Percentiles rank a stretch among this genome's conserved stretches.
Evolutionary conservation across 2,329 filamentous ascomycete genomes (phyloP).

Genomic region (Clarireedia sp.): DNA sequence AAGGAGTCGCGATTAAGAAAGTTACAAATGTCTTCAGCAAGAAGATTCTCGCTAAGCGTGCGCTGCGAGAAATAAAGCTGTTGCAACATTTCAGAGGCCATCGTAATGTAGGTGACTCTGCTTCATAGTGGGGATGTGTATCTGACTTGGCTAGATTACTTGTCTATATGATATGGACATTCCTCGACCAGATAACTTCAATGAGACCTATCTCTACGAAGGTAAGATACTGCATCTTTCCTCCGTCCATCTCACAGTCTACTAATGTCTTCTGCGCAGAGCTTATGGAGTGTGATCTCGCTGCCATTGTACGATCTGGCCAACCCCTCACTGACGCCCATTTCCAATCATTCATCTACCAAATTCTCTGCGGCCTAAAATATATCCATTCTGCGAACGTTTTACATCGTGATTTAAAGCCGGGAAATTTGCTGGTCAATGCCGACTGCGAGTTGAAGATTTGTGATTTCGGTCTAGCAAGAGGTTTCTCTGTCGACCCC

Average conservation of each 20-base stretch:
- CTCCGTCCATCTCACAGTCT: background rate
- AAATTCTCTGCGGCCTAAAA: constrained; percentile 97
- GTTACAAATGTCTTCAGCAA: constrained; percentile 99
- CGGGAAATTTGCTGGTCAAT: constrained; percentile 93
- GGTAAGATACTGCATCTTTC: constrained; percentile 43
- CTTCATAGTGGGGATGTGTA: constrained; percentile 1
- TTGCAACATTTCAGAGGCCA: constrained; percentile 94
- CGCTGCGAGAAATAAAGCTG: constrained; percentile 95
- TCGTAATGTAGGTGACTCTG: constrained; percentile 57
- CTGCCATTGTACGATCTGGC: constrained; percentile 93
- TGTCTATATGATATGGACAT: constrained; percentile 99
- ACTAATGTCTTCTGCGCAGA: constrained; percentile 46
- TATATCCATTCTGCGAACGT: constrained; percentile 99
- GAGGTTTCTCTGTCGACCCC: constrained; percentile 93
- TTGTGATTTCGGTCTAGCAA: constrained; percentile 91
- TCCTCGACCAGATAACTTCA: constrained; percentile 93
- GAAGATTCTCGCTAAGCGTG: constrained; percentile 98
- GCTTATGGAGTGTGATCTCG: constrained; percentile 97
- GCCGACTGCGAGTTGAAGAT: constrained; percentile 99
- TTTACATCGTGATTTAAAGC: constrained; percentile 92
- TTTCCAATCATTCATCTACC: constrained; percentile 99
- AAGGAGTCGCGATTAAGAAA: constrained; percentile 98
- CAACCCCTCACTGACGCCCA: constrained; percentile 96
- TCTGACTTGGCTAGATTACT: constrained; percentile 66
- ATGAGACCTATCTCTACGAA: constrained; percentile 98